These are phyloP conservation scores for Gnomoniopsis sp. DNA, from an alignment of 2,329 filamentous ascomycete species.

Conservation along the genomic window DNA sequence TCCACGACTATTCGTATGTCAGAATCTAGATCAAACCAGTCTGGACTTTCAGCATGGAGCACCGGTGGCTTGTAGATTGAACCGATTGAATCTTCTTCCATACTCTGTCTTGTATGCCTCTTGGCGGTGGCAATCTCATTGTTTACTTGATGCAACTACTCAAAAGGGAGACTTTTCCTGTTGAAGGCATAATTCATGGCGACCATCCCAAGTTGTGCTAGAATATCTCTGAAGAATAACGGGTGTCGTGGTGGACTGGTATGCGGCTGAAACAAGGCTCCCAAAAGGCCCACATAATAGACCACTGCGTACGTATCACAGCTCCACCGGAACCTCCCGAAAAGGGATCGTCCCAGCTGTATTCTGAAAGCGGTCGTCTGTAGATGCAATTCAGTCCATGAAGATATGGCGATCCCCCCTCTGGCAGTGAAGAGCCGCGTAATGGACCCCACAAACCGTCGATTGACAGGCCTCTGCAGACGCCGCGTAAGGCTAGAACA, in stretches of 20 bases:
- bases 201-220: no score
- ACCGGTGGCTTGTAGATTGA: no score
- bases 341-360: background rate
- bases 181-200: no score
- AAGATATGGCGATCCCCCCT: background rate
- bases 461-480: background rate
- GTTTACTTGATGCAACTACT: no score
- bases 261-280: background rate
- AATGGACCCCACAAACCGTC: background rate
- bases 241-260: background rate
- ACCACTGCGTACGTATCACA: background rate
- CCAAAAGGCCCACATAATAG: background rate
- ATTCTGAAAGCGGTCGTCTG: background rate
- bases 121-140: no score
- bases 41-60: no score
- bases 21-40: no score
- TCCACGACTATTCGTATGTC: no score
- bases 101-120: no score
- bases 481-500: background rate
- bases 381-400: background rate
- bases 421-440: background rate
- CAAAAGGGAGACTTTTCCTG: no score
- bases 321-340: background rate
- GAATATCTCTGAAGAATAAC: no score
- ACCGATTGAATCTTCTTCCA: no score